Evolutionary conservation across 2,329 filamentous ascomycete genomes (phyloP).

Genomic region (Davidsoniella eucalypti): DNA sequence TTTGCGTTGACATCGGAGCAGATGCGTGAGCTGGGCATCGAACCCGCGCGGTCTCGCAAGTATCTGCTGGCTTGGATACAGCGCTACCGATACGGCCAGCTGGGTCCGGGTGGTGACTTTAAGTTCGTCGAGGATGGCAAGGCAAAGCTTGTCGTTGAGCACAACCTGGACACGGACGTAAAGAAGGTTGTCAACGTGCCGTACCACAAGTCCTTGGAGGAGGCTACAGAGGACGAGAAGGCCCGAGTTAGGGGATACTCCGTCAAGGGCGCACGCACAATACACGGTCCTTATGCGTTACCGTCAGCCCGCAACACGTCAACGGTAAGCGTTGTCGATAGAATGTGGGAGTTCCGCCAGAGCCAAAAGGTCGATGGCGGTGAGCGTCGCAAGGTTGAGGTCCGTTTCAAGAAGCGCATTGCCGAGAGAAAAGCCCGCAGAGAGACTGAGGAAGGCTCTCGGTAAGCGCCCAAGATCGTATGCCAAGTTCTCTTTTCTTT

Average conservation of each 20-base stretch:
- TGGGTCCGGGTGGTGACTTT: constrained; percentile 72
- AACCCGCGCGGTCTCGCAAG: constrained; percentile 63
- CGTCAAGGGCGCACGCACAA: constrained; percentile 49
- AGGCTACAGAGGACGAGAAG: constrained; percentile 5
- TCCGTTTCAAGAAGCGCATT: constrained; percentile 70
- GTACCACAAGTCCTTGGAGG: constrained; percentile 23
- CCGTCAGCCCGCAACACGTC: constrained; percentile 48
- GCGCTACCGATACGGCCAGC: constrained; percentile 60
- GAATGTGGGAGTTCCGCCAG: constrained; percentile 79
- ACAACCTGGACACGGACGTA: constrained; percentile 24
- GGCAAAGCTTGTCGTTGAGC: constrained; percentile 31
- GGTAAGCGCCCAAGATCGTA: background rate
- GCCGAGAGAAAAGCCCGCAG: constrained; percentile 59
- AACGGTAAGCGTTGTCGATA: constrained; percentile 56
- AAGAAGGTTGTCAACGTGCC: constrained; percentile 41
- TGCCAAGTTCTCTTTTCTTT: too few species aligned
- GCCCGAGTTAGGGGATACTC: constrained; percentile 47
- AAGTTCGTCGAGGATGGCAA: constrained; percentile 45
- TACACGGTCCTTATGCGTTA: constrained; percentile 59
- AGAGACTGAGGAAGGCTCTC: constrained; percentile 25
- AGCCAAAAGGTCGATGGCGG: constrained; percentile 92
- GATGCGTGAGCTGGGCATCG: constrained; percentile 68
- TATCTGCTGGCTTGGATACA: constrained; percentile 84
- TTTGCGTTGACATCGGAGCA: constrained; percentile 67
- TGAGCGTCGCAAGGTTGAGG: constrained; percentile 74